phyloP scores from a whole-genome alignment of 2,329 filamentous ascomycete species.

The Pezicula radicicola region DNA sequence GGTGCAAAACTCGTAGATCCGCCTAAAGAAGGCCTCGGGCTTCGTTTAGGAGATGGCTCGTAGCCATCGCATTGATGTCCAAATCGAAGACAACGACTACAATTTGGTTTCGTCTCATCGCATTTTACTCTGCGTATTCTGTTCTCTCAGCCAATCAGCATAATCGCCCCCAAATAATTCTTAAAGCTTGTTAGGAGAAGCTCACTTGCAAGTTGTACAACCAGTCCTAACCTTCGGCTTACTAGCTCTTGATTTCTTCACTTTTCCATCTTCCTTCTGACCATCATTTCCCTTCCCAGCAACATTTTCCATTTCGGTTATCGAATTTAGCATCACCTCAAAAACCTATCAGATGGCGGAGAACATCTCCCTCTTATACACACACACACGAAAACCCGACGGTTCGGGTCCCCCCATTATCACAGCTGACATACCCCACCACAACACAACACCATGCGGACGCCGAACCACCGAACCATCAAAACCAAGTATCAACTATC shows the following conservation, averaged over 20 bases:
- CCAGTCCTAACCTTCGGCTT: conserved; percentile 29
- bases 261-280: background rate
- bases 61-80: conserved; percentile 30
- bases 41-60: conserved; percentile 4
- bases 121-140: conserved; percentile 30
- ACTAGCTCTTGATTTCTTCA: conserved; percentile 18
- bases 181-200: background rate
- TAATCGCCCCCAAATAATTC: background rate
- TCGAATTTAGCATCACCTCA: no score
- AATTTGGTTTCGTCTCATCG: conserved; percentile 28
- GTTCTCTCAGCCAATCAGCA: conserved; percentile 3
- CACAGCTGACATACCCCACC: no score
- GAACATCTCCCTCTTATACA: no score
- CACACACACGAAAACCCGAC: no score
- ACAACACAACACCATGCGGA: no score
- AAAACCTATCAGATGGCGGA: no score
- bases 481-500: no score
- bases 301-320: no score
- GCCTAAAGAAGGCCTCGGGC: conserved; percentile 8
- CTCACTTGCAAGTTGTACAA: conserved; percentile 30
- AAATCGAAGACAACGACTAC: conserved; percentile 24
- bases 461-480: no score
- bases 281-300: background rate
- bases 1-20: background rate
- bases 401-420: no score